Percentiles rank a stretch among this genome's conserved stretches.
Conservation (phyloP, 139 green algal species). For the Axilococcus clingmanii region DNA sequence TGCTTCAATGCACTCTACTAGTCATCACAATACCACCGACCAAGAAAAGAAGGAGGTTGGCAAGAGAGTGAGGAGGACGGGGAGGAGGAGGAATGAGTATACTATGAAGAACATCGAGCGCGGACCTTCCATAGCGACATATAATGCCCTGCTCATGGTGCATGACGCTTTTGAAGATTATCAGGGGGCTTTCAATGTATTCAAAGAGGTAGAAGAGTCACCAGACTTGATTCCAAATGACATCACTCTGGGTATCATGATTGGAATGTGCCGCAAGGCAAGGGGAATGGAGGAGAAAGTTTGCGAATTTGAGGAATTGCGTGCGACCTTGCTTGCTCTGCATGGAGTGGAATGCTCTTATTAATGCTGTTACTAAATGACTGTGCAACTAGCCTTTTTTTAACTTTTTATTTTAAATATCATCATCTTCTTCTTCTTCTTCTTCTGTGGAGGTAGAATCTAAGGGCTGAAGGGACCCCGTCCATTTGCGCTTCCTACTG, state of each 20-base stretch:
- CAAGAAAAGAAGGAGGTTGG: background rate
- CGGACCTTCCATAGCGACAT: conserved; percentile 1
- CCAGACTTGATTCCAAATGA: conserved; percentile 3
- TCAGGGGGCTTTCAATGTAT: background rate
- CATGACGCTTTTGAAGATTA: conserved; percentile 3
- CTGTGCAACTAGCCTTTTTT: too few relatives aligned
- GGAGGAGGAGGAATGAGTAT: background rate
- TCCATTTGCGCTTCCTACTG: too few relatives aligned
- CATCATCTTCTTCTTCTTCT: too few relatives aligned
- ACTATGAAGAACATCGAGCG: background rate
- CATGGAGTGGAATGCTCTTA: too few relatives aligned
- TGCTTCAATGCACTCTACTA: too few relatives aligned
- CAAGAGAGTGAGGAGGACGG: background rate
- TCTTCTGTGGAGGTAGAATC: too few relatives aligned
- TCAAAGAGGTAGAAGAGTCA: background rate
- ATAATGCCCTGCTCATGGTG: conserved; percentile 5
- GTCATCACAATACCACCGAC: too few relatives aligned
- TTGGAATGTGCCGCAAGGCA: background rate
- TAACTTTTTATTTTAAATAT: too few relatives aligned
- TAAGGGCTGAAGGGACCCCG: too few relatives aligned
- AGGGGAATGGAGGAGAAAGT: background rate
- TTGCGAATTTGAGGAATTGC: background rate
- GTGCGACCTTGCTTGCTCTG: too few relatives aligned
- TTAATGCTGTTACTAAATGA: too few relatives aligned
- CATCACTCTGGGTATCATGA: conserved; percentile 4